Percentiles rank a stretch among this genome's conserved stretches.
These are phyloP conservation scores for Zygnema circumcarinatum DNA, from an alignment of 139 green algal genomes.

Conservation along the genomic window DNA sequence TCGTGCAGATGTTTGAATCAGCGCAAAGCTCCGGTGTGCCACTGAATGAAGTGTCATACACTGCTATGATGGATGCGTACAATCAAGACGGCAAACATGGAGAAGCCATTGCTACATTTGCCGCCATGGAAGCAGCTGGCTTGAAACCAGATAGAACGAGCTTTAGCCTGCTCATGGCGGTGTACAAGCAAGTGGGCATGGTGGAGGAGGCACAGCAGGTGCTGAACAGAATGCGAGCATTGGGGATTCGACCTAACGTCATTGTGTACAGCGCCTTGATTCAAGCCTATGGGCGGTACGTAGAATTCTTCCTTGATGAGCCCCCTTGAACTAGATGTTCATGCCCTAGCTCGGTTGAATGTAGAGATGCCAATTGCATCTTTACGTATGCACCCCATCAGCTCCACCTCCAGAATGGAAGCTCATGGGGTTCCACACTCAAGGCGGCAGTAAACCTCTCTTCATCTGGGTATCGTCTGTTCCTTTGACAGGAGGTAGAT, in stretches of 20 bases:
- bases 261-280: conserved; percentile 40
- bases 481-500: too few relatives aligned
- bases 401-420: too few relatives aligned
- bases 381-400: too few relatives aligned
- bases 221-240: conserved; percentile 18
- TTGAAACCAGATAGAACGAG: conserved; percentile 35
- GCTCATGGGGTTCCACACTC: too few relatives aligned
- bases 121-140: not conserved
- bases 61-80: not conserved
- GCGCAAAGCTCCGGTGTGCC: not conserved
- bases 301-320: too few relatives aligned
- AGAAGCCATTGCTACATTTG: not conserved
- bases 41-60: not conserved
- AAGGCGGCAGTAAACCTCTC: too few relatives aligned
- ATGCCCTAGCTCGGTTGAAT: too few relatives aligned
- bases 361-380: too few relatives aligned
- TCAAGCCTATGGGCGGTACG: conserved; percentile 32
- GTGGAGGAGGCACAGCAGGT: conserved; percentile 28
- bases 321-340: too few relatives aligned
- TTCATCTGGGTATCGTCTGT: too few relatives aligned
- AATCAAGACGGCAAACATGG: not conserved
- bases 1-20: not conserved
- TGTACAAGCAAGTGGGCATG: conserved; percentile 23
- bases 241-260: conserved; percentile 31
- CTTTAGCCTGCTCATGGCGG: conserved; percentile 30